Evolutionary conservation across 2,329 filamentous ascomycete species (phyloP).

Genomic region (Arthrobotrys musiformis): DNA sequence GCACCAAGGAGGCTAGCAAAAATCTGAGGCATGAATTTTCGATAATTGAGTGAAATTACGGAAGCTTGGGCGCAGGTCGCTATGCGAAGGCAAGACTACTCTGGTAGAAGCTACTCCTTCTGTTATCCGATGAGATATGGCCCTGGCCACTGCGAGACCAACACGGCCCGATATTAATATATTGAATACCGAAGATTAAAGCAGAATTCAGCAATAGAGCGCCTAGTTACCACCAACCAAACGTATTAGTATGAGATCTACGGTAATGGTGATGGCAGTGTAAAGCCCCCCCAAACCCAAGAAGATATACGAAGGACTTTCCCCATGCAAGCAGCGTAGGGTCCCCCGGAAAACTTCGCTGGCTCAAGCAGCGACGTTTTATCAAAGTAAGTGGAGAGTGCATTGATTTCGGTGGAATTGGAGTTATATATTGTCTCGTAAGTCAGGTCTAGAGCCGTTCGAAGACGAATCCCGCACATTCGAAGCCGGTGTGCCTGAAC

Average conservation of each 20-base stretch:
- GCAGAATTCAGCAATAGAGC: neutral
- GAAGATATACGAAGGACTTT: neutral
- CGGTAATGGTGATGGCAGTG: neutral
- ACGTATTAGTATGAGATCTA: neutral
- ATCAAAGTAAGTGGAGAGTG: neutral
- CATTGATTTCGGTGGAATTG: neutral
- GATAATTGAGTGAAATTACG: neutral
- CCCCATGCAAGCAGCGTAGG: neutral
- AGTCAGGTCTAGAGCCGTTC: too few species aligned
- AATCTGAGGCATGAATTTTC: neutral
- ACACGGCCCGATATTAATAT: neutral
- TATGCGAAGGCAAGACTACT: neutral
- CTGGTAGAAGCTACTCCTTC: neutral
- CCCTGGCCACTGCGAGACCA: neutral
- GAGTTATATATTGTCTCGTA: too few species aligned
- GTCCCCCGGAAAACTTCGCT: neutral
- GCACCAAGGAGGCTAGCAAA: neutral
- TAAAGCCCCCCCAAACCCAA: neutral
- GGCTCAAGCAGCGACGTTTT: neutral
- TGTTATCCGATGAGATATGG: neutral
- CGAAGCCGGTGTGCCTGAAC: neutral
- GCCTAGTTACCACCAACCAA: neutral
- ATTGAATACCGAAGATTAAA: neutral
- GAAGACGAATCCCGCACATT: neutral
- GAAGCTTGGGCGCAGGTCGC: neutral